These are phyloP conservation scores for Melanogaster broomeanus DNA, from an alignment of 768 basidiomycete genomes.

Conservation along the genomic window DNA sequence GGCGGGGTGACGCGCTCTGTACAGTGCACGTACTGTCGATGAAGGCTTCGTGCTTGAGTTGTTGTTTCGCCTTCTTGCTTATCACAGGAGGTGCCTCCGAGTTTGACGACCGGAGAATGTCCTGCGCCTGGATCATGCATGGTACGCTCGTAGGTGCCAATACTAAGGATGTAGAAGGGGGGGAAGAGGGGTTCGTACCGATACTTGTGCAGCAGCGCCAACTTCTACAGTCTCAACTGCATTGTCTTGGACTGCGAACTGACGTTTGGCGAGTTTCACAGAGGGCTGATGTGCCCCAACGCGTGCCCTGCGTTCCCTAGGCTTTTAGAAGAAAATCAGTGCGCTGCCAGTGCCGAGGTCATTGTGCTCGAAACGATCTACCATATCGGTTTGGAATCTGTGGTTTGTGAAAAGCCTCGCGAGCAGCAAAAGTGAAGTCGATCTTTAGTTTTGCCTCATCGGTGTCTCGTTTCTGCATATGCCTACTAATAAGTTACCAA, in stretches of 20 bases:
- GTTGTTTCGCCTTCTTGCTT: conserved; percentile 70
- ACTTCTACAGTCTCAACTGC: conserved; percentile 50
- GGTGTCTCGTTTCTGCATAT: background rate
- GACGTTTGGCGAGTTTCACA: conserved; percentile 47
- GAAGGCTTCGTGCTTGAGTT: conserved; percentile 67
- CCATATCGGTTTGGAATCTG: conserved; percentile 15
- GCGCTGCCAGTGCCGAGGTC: background rate
- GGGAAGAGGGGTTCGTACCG: conserved; percentile 38
- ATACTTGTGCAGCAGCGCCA: conserved; percentile 39
- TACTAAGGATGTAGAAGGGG: background rate
- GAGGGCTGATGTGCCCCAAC: conserved; percentile 51
- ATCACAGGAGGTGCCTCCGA: conserved; percentile 24
- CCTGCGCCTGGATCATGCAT: conserved; percentile 38
- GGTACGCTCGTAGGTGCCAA: background rate
- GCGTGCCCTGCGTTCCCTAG: conserved; percentile 42
- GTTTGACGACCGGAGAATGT: conserved; percentile 42
- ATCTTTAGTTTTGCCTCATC: background rate
- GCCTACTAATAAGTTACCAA: no score
- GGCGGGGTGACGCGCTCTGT: background rate
- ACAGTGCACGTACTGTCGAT: conserved; percentile 53
- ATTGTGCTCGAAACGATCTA: conserved; percentile 6
- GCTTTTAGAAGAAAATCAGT: conserved; percentile 30
- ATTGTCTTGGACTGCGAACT: conserved; percentile 51
- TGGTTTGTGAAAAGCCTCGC: background rate
- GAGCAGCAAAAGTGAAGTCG: background rate